Evolutionary conservation across 352 stramenopile species (phyloP), one percentile per base, ranked within the genome.

Genomic region (Phytophthora aleatoria): DNA sequence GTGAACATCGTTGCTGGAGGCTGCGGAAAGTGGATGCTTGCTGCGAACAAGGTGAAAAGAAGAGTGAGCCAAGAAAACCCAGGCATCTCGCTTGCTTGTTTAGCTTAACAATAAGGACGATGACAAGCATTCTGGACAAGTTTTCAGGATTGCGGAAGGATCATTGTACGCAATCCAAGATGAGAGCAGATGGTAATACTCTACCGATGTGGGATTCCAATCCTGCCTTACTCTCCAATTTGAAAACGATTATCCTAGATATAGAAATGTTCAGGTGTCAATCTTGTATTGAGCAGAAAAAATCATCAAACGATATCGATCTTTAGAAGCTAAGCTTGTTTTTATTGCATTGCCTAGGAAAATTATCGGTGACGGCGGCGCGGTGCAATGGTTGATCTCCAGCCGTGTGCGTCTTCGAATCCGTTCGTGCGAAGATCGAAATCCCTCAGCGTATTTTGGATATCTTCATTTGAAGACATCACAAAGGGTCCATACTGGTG

Each of bases 401-500:
- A 90, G 15, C 63, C 57, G 15, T 67, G 67, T 6, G 78, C 79
- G 15, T 77, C 74, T 61, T 89, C 80, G 41, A 90, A 90, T 6
- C 81, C 78, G 42, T 90, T 90, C 20, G 70, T 73, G 26, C 69
- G 66, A 9, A 66, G 42, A 26, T 87, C 65, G 56, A 79, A 88
- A 47, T 90, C 77, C 7, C 64, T 48, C n/a, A 87, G 61, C 12
- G 78, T 80, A 33, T 79, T 44, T 11, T 73, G 69, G 47, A 87
- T 86, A 43, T 87, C 76, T 11, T 75, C 61, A 8, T 57, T 15
- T n/a, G 71, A 83, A 24, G 65, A 80, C 81, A 90, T 90, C 33
- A 90, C 79, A 50, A 88, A 90, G n/a, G 81, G 79, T 15, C 79
- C 81, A 50, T 90, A 81, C 52, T 85, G 80, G 13, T 74, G 64